phyloP scores from a whole-genome alignment of 805 yeast genomes.

The Metschnikowia continentalis region DNA sequence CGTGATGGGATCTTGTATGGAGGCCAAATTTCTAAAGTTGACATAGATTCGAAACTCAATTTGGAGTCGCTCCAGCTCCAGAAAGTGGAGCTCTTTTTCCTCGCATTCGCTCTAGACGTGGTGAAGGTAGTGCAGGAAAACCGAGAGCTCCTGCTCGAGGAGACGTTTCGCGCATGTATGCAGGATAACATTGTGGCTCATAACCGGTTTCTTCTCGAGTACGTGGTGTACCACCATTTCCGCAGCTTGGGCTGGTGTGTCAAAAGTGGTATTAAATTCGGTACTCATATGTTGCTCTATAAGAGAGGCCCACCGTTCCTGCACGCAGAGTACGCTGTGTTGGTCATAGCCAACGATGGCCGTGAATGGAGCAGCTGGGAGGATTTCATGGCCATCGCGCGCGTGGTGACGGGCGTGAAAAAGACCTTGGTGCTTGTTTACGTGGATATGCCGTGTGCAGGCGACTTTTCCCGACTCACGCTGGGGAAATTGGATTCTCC shows the following conservation, averaged over 20 bases:
- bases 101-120: slow-evolving; percentile 53
- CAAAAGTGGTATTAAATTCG: slow-evolving; percentile 86
- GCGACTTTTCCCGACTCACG: slow-evolving; percentile 19
- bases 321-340: slow-evolving; percentile 84
- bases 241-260: slow-evolving; percentile 94
- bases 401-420: slow-evolving; percentile 85
- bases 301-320: slow-evolving; percentile 92
- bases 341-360: slow-evolving; percentile 42
- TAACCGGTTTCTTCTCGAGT: slow-evolving; percentile 45
- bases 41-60: background rate
- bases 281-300: slow-evolving; percentile 79
- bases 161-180: slow-evolving; percentile 27
- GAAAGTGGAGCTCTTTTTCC: slow-evolving; percentile 71
- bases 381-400: slow-evolving; percentile 53
- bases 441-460: slow-evolving; percentile 52
- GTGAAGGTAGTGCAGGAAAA: slow-evolving; percentile 30
- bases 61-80: slow-evolving; percentile 62
- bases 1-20: background rate
- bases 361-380: slow-evolving; percentile 50
- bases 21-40: too few species aligned
- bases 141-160: slow-evolving; percentile 13
- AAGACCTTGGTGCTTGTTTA: slow-evolving; percentile 69
- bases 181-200: slow-evolving; percentile 3
- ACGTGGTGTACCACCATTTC: slow-evolving; percentile 80
- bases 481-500: slow-evolving; percentile 7